These are phyloP conservation scores for Centella asiatica DNA, from an alignment of 129 eudicot genomes.

Conservation along the genomic window DNA sequence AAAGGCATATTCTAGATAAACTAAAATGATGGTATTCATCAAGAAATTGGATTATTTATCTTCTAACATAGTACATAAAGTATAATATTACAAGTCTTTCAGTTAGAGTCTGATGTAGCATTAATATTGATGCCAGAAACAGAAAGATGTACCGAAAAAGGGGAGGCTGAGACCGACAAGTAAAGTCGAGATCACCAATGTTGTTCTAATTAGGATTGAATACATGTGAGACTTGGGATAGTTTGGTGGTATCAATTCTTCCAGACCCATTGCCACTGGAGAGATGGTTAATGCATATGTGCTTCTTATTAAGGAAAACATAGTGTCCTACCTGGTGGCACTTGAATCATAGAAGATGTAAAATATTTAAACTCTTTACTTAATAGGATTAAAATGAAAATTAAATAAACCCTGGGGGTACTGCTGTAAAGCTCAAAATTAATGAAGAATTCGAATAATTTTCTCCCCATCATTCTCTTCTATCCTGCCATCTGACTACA, in stretches of 20 bases:
- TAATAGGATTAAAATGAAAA: no score
- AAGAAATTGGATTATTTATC: not conserved
- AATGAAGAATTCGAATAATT: no score
- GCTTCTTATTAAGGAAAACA: slow-evolving; percentile 40
- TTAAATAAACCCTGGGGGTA: no score
- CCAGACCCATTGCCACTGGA: slow-evolving; percentile 92
- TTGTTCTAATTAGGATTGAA: slow-evolving; percentile 67
- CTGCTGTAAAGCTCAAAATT: no score
- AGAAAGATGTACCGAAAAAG: slow-evolving; percentile 53
- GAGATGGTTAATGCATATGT: slow-evolving; percentile 88
- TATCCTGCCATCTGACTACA: not conserved
- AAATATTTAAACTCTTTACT: no score
- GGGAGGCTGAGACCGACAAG: slow-evolving; percentile 66
- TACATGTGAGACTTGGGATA: slow-evolving; percentile 40
- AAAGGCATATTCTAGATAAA: slow-evolving; percentile 4
- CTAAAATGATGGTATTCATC: not conserved
- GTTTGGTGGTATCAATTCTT: slow-evolving; percentile 71
- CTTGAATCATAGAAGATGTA: not conserved
- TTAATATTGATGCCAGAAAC: not conserved
- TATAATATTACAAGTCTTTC: not conserved
- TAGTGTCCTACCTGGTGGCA: not conserved
- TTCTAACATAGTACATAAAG: not conserved
- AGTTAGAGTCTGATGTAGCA: not conserved
- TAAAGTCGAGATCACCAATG: slow-evolving; percentile 71
- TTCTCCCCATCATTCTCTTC: no score